phyloP scores from a whole-genome alignment of 352 stramenopile genomes.

The Pythium insidiosum region DNA sequence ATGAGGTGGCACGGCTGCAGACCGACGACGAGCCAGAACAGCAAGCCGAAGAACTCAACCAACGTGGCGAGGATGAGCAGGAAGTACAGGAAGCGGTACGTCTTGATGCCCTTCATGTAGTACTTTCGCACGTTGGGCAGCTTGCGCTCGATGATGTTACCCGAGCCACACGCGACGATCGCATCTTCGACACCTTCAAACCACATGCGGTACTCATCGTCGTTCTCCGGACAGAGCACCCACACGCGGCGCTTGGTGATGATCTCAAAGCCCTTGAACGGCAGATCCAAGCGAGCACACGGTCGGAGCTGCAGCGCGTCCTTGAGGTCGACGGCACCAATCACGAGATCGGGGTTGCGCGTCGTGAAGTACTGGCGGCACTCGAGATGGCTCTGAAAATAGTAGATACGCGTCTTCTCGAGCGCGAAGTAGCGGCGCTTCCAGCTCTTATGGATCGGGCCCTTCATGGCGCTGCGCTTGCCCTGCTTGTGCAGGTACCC shows the following conservation, averaged over 20 bases:
- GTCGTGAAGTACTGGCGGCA: conserved; percentile 85
- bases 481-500: conserved; percentile 88
- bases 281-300: conserved; percentile 69
- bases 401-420: conserved; percentile 85
- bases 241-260: conserved; percentile 76
- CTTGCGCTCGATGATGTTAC: conserved; percentile 83
- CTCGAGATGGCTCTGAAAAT: conserved; percentile 81
- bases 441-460: conserved; percentile 83
- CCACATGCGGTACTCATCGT: conserved; percentile 82
- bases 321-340: conserved; percentile 77
- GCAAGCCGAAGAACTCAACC: conserved; percentile 58
- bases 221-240: conserved; percentile 77
- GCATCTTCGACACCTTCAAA: conserved; percentile 70
- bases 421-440: conserved; percentile 82
- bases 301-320: conserved; percentile 74
- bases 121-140: conserved; percentile 85
- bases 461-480: conserved; percentile 77
- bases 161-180: conserved; percentile 62
- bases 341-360: conserved; percentile 70
- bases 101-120: conserved; percentile 79
- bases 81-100: conserved; percentile 73
- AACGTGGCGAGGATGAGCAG: conserved; percentile 65
- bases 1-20: conserved; percentile 62
- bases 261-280: conserved; percentile 72
- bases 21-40: conserved; percentile 79